phyloP scores from a whole-genome alignment of 805 yeast genomes.

The Komagataella mondaviorum region DNA sequence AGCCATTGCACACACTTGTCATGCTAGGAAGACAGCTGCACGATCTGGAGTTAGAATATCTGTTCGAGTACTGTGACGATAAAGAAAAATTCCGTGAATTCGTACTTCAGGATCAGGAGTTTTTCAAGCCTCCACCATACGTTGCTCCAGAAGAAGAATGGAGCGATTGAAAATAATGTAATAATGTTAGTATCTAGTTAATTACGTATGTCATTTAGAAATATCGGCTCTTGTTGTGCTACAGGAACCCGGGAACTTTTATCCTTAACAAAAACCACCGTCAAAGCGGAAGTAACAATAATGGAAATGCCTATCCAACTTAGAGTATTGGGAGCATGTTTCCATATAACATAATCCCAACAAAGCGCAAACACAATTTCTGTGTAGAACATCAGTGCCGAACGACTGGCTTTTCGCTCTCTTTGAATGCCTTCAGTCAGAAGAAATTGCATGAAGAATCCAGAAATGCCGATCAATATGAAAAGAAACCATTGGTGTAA shows the following conservation, averaged over 20 bases:
- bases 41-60: constrained; percentile 79
- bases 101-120: constrained; percentile 48
- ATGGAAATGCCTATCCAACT: constrained; percentile 58
- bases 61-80: constrained; percentile 64
- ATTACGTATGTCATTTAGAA: not conserved
- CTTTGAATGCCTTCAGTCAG: constrained; percentile 75
- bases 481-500: constrained; percentile 54
- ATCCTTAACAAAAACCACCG: constrained; percentile 42
- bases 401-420: constrained; percentile 57
- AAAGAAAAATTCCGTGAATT: constrained; percentile 31
- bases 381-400: constrained; percentile 62
- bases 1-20: constrained; percentile 84
- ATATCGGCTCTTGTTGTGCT: not conserved
- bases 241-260: constrained; percentile 3
- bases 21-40: constrained; percentile 90
- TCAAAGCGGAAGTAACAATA: constrained; percentile 51
- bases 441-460: constrained; percentile 71
- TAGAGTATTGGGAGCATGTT: constrained; percentile 57
- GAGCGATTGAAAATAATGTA: not conserved
- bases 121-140: constrained; percentile 60
- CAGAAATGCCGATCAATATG: constrained; percentile 52
- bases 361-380: constrained; percentile 67
- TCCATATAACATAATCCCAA: constrained; percentile 64
- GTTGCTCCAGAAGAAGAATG: constrained; percentile 32
- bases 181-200: not conserved